These are phyloP conservation scores for Fusarium sp. DNA, from an alignment of 2,329 filamentous ascomycete species.

Conservation along the genomic window DNA sequence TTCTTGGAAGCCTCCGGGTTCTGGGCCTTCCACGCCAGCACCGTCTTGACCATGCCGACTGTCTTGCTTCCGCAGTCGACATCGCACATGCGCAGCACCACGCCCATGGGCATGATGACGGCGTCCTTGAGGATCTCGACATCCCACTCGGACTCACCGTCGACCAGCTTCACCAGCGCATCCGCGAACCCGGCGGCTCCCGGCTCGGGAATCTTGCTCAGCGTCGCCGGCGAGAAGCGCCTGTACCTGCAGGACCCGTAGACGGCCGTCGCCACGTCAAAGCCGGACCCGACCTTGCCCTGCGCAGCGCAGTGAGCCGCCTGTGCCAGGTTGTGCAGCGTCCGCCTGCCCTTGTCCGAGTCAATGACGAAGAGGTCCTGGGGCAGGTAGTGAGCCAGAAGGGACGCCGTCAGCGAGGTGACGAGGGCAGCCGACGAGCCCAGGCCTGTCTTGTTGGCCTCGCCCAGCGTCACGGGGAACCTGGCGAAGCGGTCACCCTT, in stretches of 20 bases:
- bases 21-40: constrained; percentile 82
- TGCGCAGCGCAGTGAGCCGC: constrained; percentile 95
- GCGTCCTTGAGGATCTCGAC: constrained; percentile 77
- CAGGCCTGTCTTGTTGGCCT: constrained; percentile 94
- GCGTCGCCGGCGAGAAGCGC: constrained; percentile 86
- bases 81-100: constrained; percentile 92
- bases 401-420: constrained; percentile 82
- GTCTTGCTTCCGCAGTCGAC: constrained; percentile 95
- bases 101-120: constrained; percentile 77
- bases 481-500: constrained; percentile 73
- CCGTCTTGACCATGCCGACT: constrained; percentile 94
- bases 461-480: constrained; percentile 79
- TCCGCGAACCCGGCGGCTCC: constrained; percentile 75
- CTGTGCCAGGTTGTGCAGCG: constrained; percentile 93
- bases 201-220: constrained; percentile 75
- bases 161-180: constrained; percentile 73
- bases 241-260: constrained; percentile 92
- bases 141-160: constrained; percentile 78
- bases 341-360: constrained; percentile 64
- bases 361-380: constrained; percentile 66
- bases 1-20: constrained; percentile 72
- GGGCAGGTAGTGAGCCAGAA: constrained; percentile 82
- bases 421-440: constrained; percentile 96
- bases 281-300: constrained; percentile 95
- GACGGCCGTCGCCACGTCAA: constrained; percentile 93